Base-by-base conservation (phyloP, 768 basidiomycete species). In the Trametes coccinea region DNA sequence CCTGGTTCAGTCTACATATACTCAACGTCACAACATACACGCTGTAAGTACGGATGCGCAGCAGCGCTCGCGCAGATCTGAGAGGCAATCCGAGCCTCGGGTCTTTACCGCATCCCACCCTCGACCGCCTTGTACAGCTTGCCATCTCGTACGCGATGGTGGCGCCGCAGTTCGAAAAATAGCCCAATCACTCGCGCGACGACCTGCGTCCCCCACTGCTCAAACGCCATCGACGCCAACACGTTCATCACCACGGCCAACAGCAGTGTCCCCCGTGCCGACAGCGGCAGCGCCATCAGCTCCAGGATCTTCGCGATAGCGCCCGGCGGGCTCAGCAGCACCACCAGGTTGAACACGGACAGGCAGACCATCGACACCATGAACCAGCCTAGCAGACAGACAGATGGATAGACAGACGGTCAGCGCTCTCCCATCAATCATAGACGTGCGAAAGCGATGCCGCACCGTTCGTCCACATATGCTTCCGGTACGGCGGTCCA, bases 381-480 rank as follows among this genome's bases (percentile, higher is more conserved):
- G 63, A 99, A 81, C 82, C 93, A 96, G 69, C 43, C 43, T 62
- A n/a, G n/a, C n/a, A n/a, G 58, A 44, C 34, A 50, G 50, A 27
- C 22, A 22, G 22, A 22, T 22, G 22, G 22, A 22, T 22, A 1
- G n/a, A 52, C 43, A 56, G 13, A 39, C 33, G 43, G 10, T 43
- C 48, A 47, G 34, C 37, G 22, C 22, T 13, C 10, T 40, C 9
- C 9, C 40, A n/a, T 8, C 41, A 11, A 7, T 37, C 43, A 30
- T 9, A 11, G 31, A 45, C 31, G 17, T 45, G 22, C 11, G 37
- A 48, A 34, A 55, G 22, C 56, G 63, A 55, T 46, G 10, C 71
- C 86, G 58, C 71, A 95, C 95, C 85, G 70, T 99, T 99, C 14
- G 95, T 92, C 85, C 90, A 94, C 82, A 98, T 92, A 29, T 94